Evolutionary conservation across 2,329 filamentous ascomycete genomes (phyloP).

Genomic region (Aspergillus flavus): DNA sequence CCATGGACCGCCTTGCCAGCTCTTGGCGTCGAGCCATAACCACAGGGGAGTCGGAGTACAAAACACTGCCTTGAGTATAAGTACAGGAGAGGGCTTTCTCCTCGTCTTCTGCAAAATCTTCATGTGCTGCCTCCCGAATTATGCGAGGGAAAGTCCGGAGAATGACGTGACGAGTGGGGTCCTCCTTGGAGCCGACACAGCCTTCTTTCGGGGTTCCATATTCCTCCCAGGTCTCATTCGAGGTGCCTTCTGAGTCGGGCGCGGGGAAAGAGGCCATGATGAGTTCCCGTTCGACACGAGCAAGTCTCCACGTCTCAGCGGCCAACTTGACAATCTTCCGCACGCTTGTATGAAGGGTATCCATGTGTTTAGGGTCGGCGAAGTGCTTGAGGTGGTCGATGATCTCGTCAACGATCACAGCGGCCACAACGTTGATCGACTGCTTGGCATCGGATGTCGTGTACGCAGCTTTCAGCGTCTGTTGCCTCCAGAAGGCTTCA

Average conservation of each 20-base stretch:
- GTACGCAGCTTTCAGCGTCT: conserved; percentile 60
- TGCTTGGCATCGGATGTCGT: conserved; percentile 59
- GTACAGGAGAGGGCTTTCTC: conserved; percentile 48
- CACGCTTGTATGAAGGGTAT: conserved; percentile 54
- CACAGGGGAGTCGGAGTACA: conserved; percentile 53
- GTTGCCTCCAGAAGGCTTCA: conserved; percentile 61
- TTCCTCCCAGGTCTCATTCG: conserved; percentile 42
- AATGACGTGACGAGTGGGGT: conserved; percentile 46
- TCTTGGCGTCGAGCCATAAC: conserved; percentile 45
- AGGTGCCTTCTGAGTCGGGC: conserved; percentile 36
- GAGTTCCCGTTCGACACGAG: conserved; percentile 59
- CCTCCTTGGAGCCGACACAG: conserved; percentile 15
- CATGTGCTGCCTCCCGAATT: conserved; percentile 54
- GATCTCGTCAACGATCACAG: conserved; percentile 60
- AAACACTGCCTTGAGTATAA: conserved; percentile 53
- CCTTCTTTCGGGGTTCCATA: conserved; percentile 31
- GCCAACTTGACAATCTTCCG: conserved; percentile 60
- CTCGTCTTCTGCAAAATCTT: conserved; percentile 49
- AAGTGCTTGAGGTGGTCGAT: conserved; percentile 58
- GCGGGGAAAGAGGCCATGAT: conserved; percentile 55
- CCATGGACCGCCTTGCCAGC: conserved; percentile 35
- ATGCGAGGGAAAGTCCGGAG: conserved; percentile 57
- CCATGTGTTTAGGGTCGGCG: conserved; percentile 53
- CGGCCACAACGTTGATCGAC: conserved; percentile 58
- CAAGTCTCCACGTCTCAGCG: conserved; percentile 61